A percentile compares a stretch with the other conserved stretches of the same genome.
phyloP scores from a whole-genome alignment of 495 filamentous ascomycete genomes.

The Saxophila tyrrhenica region DNA sequence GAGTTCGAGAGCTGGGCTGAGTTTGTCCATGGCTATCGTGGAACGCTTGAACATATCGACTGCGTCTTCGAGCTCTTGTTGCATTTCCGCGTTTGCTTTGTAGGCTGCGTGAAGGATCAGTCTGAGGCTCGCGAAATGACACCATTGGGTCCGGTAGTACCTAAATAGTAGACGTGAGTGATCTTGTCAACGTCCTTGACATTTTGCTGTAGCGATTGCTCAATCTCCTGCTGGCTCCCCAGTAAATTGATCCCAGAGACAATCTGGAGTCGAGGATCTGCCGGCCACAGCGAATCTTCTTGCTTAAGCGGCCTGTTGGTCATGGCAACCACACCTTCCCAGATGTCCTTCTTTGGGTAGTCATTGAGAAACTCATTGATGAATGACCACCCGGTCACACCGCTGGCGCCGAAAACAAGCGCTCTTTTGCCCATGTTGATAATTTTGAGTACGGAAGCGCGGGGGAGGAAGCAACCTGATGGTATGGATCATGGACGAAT shows the following conservation, averaged over 20 bases:
- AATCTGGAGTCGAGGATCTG: conserved; percentile 25
- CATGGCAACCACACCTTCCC: conserved; percentile 26
- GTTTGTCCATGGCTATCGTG: conserved; percentile 22
- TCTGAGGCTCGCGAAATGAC: neutral
- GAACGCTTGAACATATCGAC: conserved; percentile 26
- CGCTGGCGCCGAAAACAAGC: conserved; percentile 27
- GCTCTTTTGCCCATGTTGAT: conserved; percentile 16
- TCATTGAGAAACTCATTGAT: conserved; percentile 28
- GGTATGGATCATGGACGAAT: too few relatives aligned
- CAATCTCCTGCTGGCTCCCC: conserved; percentile 26
- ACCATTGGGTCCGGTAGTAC: conserved; percentile 9
- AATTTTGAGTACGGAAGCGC: too few relatives aligned
- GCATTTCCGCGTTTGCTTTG: conserved; percentile 24
- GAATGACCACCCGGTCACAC: conserved; percentile 27
- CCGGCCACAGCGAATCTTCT: conserved; percentile 27
- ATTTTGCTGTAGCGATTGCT: conserved; percentile 18
- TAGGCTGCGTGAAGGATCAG: conserved; percentile 18
- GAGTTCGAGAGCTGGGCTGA: conserved; percentile 21
- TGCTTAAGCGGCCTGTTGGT: conserved; percentile 29
- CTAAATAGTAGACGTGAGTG: conserved; percentile 32
- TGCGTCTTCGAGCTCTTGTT: conserved; percentile 26
- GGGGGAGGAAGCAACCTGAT: too few relatives aligned
- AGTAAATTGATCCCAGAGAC: conserved; percentile 30
- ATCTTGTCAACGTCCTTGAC: conserved; percentile 25
- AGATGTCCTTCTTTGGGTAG: conserved; percentile 26